Evolutionary conservation across 306 rosid genomes (phyloP).

Genomic region (Pueraria montana): DNA sequence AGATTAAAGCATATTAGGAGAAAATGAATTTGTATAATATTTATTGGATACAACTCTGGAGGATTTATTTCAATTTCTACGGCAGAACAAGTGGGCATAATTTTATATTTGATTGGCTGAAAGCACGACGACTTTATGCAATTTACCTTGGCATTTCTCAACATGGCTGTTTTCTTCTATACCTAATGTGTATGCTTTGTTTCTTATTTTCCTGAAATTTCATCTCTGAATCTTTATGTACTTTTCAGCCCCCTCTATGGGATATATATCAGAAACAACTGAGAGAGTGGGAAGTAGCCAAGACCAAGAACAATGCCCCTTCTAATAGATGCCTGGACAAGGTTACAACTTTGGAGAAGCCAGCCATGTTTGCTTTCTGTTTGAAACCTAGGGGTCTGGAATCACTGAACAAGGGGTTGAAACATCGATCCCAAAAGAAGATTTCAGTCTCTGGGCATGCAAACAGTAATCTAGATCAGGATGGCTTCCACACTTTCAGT

Average conservation of each 20-base stretch:
- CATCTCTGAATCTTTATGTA: slow-evolving; percentile 16
- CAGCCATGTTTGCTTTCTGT: slow-evolving; percentile 94
- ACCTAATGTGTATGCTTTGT: slow-evolving; percentile 13
- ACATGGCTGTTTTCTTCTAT: slow-evolving; percentile 33
- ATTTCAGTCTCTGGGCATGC: slow-evolving; percentile 72
- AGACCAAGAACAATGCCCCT: slow-evolving; percentile 57
- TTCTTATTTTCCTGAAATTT: slow-evolving; percentile 29
- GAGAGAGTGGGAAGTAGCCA: slow-evolving; percentile 83
- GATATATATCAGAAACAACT: slow-evolving; percentile 79
- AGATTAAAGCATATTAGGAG: background rate
- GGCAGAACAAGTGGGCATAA: slow-evolving; percentile 1
- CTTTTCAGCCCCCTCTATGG: slow-evolving; percentile 86
- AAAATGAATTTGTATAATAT: background rate
- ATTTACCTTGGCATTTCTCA: slow-evolving; percentile 32
- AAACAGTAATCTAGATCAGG: slow-evolving; percentile 66
- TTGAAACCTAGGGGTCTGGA: slow-evolving; percentile 94
- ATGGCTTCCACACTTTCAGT: slow-evolving; percentile 77
- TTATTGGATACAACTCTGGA: slow-evolving; percentile 15
- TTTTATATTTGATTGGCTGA: slow-evolving; percentile 3
- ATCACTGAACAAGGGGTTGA: slow-evolving; percentile 79
- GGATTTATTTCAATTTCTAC: background rate
- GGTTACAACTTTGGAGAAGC: slow-evolving; percentile 76
- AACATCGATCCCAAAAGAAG: slow-evolving; percentile 85
- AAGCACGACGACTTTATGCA: slow-evolving; percentile 15
- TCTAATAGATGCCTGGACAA: slow-evolving; percentile 64